phyloP scores from a whole-genome alignment of 2,329 filamentous ascomycete genomes.

The Claviceps monticola region DNA sequence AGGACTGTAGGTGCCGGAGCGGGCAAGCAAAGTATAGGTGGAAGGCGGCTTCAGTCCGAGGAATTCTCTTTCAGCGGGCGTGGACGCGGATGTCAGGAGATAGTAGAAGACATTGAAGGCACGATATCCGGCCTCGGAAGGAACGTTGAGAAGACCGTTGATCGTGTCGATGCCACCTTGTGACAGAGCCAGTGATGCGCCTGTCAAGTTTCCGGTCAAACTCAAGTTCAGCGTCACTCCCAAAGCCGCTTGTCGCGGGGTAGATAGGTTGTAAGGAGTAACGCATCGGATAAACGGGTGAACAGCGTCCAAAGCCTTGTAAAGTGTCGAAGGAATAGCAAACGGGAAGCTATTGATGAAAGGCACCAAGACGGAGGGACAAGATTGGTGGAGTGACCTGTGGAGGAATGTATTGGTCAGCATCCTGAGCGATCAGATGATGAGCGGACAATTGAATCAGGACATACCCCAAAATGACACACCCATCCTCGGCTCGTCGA shows the following conservation, averaged over 20 bases:
- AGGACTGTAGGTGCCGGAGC: conserved; percentile 72
- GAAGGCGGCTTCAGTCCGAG: conserved; percentile 66
- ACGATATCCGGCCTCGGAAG: conserved; percentile 65
- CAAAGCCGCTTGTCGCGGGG: conserved; percentile 65
- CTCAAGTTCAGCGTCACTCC: conserved; percentile 72
- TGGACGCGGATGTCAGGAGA: conserved; percentile 80
- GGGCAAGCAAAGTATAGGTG: conserved; percentile 63
- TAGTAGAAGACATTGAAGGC: conserved; percentile 99
- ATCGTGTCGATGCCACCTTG: conserved; percentile 77
- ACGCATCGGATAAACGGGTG: conserved; percentile 78
- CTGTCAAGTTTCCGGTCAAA: conserved; percentile 64
- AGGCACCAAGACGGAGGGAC: conserved; percentile 69
- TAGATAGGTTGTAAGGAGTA: conserved; percentile 79
- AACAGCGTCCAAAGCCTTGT: conserved; percentile 66
- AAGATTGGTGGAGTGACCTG: conserved; percentile 78
- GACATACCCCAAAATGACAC: conserved; percentile 72
- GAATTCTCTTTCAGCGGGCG: conserved; percentile 77
- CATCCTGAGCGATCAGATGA: neutral
- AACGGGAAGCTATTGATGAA: conserved; percentile 74
- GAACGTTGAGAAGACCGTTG: conserved; percentile 67
- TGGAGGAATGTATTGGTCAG: conserved; percentile 7
- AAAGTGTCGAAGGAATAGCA: conserved; percentile 59
- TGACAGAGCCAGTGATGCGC: conserved; percentile 63
- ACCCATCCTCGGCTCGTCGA: conserved; percentile 87
- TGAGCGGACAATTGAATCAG: neutral